phyloP scores from a whole-genome alignment of 2,329 filamentous ascomycete species.

The Sporothrix brasiliensis region DNA sequence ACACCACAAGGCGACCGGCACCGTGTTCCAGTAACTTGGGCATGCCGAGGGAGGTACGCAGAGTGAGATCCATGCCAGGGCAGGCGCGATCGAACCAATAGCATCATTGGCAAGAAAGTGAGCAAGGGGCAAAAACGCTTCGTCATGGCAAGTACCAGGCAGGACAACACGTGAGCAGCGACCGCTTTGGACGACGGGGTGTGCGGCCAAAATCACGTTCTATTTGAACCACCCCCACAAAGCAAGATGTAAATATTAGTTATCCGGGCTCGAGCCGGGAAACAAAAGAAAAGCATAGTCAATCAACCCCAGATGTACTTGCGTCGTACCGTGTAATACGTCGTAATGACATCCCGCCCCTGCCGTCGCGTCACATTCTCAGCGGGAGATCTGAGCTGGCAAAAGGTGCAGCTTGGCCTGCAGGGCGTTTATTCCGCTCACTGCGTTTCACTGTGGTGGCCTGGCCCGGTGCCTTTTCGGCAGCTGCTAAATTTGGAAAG shows the following conservation, averaged over 20 bases:
- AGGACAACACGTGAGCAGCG: constrained; percentile 20
- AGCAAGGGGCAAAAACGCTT: constrained; percentile 18
- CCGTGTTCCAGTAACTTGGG: constrained; percentile 28
- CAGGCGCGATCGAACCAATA: constrained; percentile 13
- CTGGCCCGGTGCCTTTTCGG: constrained; percentile 27
- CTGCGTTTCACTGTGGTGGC: not conserved
- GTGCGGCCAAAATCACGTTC: not conserved
- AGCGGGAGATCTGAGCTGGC: not conserved
- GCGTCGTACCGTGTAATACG: no score
- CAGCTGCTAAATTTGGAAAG: constrained; percentile 16
- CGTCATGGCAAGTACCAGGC: constrained; percentile 18
- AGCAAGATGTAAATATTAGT: no score
- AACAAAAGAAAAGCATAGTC: not conserved
- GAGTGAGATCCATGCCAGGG: constrained; percentile 23
- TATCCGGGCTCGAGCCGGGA: no score
- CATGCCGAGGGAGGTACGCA: constrained; percentile 14
- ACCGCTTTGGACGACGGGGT: not conserved
- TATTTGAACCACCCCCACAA: not conserved
- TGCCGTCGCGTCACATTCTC: constrained; percentile 11
- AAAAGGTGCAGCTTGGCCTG: constrained; percentile 4
- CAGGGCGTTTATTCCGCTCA: constrained; percentile 21
- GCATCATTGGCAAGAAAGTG: not conserved
- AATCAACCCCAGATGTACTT: not conserved
- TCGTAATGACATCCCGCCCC: not conserved
- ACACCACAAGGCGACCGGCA: not conserved